phyloP scores from a whole-genome alignment of 2,329 filamentous ascomycete species.

The Lachnellula cervina region DNA sequence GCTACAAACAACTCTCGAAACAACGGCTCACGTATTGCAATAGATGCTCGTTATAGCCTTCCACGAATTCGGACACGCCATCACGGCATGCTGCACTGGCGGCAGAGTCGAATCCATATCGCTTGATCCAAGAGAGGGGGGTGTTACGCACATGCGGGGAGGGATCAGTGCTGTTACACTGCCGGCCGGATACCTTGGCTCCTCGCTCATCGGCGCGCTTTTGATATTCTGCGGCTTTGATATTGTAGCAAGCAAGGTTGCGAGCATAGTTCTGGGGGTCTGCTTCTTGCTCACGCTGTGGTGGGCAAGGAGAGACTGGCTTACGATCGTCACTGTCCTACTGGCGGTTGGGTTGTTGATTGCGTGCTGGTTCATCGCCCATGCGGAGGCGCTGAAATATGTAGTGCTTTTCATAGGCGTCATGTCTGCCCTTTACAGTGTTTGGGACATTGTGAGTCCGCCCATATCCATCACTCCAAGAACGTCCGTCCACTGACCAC shows the following conservation, averaged over 20 bases:
- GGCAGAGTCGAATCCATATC: conserved; percentile 70
- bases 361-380: conserved; percentile 74
- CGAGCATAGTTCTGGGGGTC: conserved; percentile 65
- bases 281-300: conserved; percentile 76
- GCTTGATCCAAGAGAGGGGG: conserved; percentile 70
- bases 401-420: conserved; percentile 78
- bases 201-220: conserved; percentile 69
- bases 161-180: conserved; percentile 66
- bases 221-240: conserved; percentile 78
- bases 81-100: conserved; percentile 67
- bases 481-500: not conserved
- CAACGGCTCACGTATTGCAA: not conserved
- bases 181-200: conserved; percentile 74
- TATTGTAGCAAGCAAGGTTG: conserved; percentile 76
- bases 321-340: conserved; percentile 67
- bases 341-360: conserved; percentile 66
- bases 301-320: conserved; percentile 76
- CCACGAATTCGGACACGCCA: conserved; percentile 74
- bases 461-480: not conserved
- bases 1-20: not conserved
- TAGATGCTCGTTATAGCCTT: conserved; percentile 81
- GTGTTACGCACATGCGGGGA: conserved; percentile 72
- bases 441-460: conserved; percentile 67
- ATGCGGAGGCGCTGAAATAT: conserved; percentile 69
- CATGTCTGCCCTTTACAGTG: conserved; percentile 75